A percentile compares a stretch with the other conserved stretches of the same genome.
These are phyloP conservation scores for Huntiella moniliformis DNA, from an alignment of 2,329 filamentous ascomycete species.

Conservation along the genomic window DNA sequence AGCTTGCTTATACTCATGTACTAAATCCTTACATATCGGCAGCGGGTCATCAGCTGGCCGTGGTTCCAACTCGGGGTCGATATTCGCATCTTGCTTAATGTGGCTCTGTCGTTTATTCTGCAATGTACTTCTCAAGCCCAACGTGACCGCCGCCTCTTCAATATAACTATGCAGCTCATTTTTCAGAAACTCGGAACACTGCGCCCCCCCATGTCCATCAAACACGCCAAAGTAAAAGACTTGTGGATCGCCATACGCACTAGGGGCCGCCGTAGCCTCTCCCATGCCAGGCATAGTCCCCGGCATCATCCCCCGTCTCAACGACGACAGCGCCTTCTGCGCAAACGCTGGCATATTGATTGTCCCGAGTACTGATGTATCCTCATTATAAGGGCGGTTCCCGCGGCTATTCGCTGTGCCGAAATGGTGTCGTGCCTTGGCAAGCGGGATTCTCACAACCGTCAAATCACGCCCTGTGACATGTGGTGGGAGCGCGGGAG, in stretches of 20 bases:
- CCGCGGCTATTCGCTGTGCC: conserved; percentile 64
- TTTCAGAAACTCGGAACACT: conserved; percentile 73
- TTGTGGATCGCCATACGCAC: conserved; percentile 73
- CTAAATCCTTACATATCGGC: conserved; percentile 49
- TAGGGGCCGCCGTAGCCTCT: conserved; percentile 52
- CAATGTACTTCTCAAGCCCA: conserved; percentile 52
- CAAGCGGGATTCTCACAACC: conserved; percentile 83
- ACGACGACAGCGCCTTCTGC: conserved; percentile 53
- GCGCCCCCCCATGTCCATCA: conserved; percentile 79
- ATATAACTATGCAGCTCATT: conserved; percentile 79
- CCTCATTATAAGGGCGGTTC: conserved; percentile 77
- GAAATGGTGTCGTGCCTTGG: conserved; percentile 90
- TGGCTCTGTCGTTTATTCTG: neutral
- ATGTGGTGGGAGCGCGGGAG: conserved; percentile 38
- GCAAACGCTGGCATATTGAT: conserved; percentile 88
- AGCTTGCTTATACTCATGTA: conserved; percentile 60
- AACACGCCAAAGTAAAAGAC: conserved; percentile 97
- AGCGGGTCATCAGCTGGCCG: conserved; percentile 30
- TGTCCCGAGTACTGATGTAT: conserved; percentile 83
- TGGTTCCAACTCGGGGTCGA: neutral
- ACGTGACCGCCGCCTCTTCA: conserved; percentile 58
- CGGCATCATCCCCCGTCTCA: conserved; percentile 18
- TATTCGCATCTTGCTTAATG: neutral
- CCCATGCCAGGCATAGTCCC: conserved; percentile 25
- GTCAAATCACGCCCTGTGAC: conserved; percentile 58